A percentile compares a stretch with the other conserved stretches of the same genome.
phyloP scores from a whole-genome alignment of 2,329 filamentous ascomycete genomes.

The Stenocarpella maydis region DNA sequence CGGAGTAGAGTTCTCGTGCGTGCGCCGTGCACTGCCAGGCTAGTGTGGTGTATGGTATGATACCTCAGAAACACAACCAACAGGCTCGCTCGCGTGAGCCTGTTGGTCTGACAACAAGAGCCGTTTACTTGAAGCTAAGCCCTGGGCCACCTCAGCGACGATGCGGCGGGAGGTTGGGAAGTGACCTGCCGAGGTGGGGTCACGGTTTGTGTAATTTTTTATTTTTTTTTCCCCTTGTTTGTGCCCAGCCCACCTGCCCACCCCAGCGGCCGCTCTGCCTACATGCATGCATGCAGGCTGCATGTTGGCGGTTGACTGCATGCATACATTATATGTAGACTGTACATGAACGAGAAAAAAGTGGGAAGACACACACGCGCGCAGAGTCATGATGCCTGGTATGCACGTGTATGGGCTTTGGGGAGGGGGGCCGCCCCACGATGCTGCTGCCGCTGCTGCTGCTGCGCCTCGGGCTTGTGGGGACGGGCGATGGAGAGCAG shows the following conservation, averaged over 20 bases:
- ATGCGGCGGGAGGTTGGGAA: not conserved
- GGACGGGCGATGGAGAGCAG: not conserved
- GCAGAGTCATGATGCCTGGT: constrained; percentile 22
- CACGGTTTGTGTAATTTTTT: not conserved
- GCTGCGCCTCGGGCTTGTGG: constrained; percentile 5
- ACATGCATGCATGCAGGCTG: not conserved
- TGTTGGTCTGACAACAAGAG: not conserved
- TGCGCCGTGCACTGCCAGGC: not conserved
- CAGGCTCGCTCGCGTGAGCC: not conserved
- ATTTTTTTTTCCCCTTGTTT: too few species aligned
- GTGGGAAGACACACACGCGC: not conserved
- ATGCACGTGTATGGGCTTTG: not conserved
- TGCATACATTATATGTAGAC: not conserved
- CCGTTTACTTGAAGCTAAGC: not conserved
- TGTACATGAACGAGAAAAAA: not conserved
- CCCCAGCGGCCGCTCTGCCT: not conserved
- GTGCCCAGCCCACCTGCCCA: not conserved
- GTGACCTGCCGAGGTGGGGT: not conserved
- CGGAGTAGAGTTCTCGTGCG: not conserved
- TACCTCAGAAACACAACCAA: not conserved
- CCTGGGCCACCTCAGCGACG: not conserved
- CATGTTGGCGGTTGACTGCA: not conserved
- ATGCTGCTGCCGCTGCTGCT: not conserved
- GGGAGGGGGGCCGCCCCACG: not conserved
- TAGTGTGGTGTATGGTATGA: too few species aligned